phyloP scores from a whole-genome alignment of 306 rosid species.

The Amphicarpaea edgeworthii region DNA sequence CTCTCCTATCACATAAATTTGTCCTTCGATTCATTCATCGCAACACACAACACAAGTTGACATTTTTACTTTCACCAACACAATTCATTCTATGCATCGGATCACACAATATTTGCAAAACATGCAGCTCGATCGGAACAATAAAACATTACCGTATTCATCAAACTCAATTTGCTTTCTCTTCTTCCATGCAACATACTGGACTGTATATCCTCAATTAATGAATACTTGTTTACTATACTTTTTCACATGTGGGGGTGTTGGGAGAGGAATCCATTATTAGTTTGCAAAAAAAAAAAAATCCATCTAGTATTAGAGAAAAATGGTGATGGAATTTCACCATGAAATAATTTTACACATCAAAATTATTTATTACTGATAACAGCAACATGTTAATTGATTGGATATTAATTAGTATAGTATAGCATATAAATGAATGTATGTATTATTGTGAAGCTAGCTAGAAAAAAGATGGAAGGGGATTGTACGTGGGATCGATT shows the following conservation, averaged over 20 bases:
- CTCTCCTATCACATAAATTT: background rate
- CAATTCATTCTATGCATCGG: conserved; percentile 9
- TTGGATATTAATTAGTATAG: too few relatives aligned
- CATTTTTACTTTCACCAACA: conserved; percentile 13
- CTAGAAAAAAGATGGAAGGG: too few relatives aligned
- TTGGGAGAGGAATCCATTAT: background rate
- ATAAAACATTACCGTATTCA: too few relatives aligned
- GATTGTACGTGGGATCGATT: conserved; percentile 12
- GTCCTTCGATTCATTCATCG: background rate
- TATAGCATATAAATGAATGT: too few relatives aligned
- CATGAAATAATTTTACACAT: too few relatives aligned
- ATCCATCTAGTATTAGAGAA: too few relatives aligned
- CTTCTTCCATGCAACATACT: background rate
- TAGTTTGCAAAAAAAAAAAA: background rate
- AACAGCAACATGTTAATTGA: too few relatives aligned
- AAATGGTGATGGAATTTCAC: too few relatives aligned
- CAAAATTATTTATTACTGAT: too few relatives aligned
- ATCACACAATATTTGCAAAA: conserved; percentile 39
- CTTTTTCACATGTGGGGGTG: background rate
- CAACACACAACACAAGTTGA: conserved; percentile 14
- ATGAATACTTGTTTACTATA: background rate
- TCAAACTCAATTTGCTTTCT: conserved; percentile 1
- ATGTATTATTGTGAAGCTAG: background rate
- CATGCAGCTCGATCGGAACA: too few relatives aligned
- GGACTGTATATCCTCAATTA: background rate